Evolutionary conservation across 257 asterid genomes (phyloP), one percentile per base, ranked within the genome.

Genomic region (Capsicum baccatum): DNA sequence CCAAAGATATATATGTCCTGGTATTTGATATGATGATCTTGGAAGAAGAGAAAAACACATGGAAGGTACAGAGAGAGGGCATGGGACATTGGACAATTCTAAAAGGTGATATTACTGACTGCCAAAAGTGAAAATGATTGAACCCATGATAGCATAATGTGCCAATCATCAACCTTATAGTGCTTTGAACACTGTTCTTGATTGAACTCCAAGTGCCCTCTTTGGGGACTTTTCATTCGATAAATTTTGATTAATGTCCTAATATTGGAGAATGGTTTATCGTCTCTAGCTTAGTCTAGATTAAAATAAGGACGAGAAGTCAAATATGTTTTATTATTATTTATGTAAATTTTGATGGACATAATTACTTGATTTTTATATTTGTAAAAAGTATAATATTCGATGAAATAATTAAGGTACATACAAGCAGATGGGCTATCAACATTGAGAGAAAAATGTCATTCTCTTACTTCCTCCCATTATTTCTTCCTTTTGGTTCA

Each of bases 1-100:
- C 62, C 63, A 52, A 76, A 74, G 60, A 74, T 26, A 19, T 71
- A 6, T 17, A 9, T 50, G 21, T 13, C 39, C 26, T 33, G 8
- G 12, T 44, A 44, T 17, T 26, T 68, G 78, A 70, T 76, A 52
- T 76, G 62, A 52, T 52, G 64, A 52, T 26, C 81, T 76, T 76
- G 63, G 81, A 76, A 76, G 81, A 52, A 76, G 81, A 8, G 64
- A 76, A 76, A 76, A 76, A 76, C 81, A 76, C 26, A 76, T 76
- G 81, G 81, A 76, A 76, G 48, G 12, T 14, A 37, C 26, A 56
- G 62, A 55, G 48, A 44, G 7, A 76, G 81, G 81, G 63, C 13
- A 76, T 52, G 81, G 63, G 60, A 19, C 81, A 74, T 74, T 48
- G 81, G 81, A 33, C 81, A 74, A 50, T 74, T 74, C 60, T 74